Percentiles rank a stretch among this genome's conserved stretches.
Evolutionary conservation across 306 rosid genomes (phyloP).

Genomic region (Clitoria ternatea): DNA sequence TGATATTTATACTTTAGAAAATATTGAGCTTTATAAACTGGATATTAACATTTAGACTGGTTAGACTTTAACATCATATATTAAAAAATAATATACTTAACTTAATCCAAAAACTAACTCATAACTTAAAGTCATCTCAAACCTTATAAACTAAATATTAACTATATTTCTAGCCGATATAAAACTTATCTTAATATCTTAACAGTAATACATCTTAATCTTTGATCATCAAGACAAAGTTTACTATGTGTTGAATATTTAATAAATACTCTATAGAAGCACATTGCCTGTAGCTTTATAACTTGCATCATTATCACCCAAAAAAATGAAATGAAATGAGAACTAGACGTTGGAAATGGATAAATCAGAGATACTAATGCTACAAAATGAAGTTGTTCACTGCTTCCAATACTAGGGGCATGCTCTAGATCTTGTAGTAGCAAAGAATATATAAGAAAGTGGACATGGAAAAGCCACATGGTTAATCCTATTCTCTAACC

Average conservation of each 20-base stretch:
- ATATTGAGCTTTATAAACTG: no score
- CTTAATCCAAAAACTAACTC: no score
- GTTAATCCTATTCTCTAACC: conserved; percentile 53
- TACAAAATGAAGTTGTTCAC: conserved; percentile 45
- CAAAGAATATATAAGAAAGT: conserved; percentile 11
- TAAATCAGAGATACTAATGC: conserved; percentile 37
- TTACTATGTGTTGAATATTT: conserved; percentile 22
- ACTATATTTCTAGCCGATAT: no score
- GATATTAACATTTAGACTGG: no score
- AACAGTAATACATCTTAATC: conserved; percentile 12
- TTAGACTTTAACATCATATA: no score
- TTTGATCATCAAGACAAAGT: conserved; percentile 24
- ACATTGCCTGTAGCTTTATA: conserved; percentile 32
- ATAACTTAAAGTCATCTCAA: no score
- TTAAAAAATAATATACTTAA: no score
- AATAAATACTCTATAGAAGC: conserved; percentile 48
- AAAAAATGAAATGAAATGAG: conserved; percentile 3
- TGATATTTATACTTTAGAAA: background rate
- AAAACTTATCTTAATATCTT: no score
- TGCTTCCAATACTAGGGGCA: conserved; percentile 29
- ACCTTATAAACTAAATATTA: no score
- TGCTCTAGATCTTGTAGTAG: conserved; percentile 38
- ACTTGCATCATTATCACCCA: conserved; percentile 43
- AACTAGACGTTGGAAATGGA: background rate
- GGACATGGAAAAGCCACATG: conserved; percentile 15